These are phyloP conservation scores for Capronia coronata DNA, from an alignment of 2,329 filamentous ascomycete genomes.

Conservation along the genomic window DNA sequence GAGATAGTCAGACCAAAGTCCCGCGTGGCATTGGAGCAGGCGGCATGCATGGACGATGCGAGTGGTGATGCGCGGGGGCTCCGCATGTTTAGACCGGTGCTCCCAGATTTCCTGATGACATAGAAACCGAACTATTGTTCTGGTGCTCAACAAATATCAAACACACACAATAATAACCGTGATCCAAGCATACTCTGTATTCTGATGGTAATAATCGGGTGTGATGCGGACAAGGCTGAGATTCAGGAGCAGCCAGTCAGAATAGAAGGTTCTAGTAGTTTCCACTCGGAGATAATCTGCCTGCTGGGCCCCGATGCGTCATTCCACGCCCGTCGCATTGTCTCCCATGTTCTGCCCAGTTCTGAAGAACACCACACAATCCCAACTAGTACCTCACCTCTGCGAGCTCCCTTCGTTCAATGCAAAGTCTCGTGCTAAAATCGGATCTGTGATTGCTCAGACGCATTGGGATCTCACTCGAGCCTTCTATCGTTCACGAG, in stretches of 20 bases:
- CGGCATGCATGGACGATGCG: background rate
- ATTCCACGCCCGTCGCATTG: conserved; percentile 1
- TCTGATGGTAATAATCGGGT: too few relatives aligned
- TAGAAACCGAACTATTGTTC: background rate
- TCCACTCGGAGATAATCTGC: conserved; percentile 1
- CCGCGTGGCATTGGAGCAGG: background rate
- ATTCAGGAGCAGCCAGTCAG: background rate
- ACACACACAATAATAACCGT: too few relatives aligned
- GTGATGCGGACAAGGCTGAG: background rate
- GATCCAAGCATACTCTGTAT: too few relatives aligned
- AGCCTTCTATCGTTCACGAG: conserved; percentile 21
- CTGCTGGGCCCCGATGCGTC: conserved; percentile 3
- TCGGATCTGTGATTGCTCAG: background rate
- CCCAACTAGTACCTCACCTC: background rate
- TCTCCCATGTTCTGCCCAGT: conserved; percentile 1
- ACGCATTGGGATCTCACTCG: conserved; percentile 15
- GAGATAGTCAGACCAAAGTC: conserved; percentile 14
- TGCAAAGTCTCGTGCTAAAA: background rate
- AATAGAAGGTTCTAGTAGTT: conserved; percentile 14
- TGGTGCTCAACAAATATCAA: too few relatives aligned
- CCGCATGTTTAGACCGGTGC: background rate
- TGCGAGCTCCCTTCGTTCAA: conserved; percentile 1
- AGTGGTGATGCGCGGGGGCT: background rate
- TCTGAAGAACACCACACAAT: background rate
- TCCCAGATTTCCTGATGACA: background rate